Conservation (phyloP, 257 asterid genomes). For the Cordia subcordata region DNA sequence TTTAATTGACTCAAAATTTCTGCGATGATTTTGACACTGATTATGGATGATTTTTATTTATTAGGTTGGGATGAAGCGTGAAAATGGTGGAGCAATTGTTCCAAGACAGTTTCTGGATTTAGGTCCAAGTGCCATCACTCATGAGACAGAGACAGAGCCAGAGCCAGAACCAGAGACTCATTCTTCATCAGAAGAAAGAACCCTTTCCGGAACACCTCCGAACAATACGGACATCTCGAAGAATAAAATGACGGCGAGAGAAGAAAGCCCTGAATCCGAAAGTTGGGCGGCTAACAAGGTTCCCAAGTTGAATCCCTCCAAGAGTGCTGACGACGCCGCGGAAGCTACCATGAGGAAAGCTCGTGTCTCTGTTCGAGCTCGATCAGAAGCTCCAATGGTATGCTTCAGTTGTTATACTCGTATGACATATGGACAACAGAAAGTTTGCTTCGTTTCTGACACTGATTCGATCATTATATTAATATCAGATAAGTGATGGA, state of each 20-base stretch:
- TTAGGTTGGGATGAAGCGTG: conserved; percentile 9
- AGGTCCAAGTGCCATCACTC: conserved; percentile 25
- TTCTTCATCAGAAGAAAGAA: conserved; percentile 77
- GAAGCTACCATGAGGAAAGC: conserved; percentile 91
- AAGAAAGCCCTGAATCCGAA: conserved; percentile 75
- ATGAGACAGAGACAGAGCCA: conserved; percentile 19
- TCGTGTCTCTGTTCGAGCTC: conserved; percentile 97
- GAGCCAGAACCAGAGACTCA: conserved; percentile 38
- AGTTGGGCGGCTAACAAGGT: conserved; percentile 59
- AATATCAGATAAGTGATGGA: conserved; percentile 76
- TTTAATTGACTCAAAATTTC: too few species aligned
- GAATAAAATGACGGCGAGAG: conserved; percentile 41
- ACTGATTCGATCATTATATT: background rate
- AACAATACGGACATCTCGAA: conserved; percentile 22
- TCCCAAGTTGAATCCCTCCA: conserved; percentile 34
- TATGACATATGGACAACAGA: background rate
- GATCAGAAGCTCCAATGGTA: conserved; percentile 83
- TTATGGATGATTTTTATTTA: too few species aligned
- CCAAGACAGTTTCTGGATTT: conserved; percentile 67
- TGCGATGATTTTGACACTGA: too few species aligned
- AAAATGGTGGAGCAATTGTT: conserved; percentile 10
- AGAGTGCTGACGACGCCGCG: conserved; percentile 41
- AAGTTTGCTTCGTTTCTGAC: background rate
- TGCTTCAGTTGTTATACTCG: background rate
- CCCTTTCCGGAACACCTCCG: conserved; percentile 54